phyloP scores from a whole-genome alignment of 176 grass and related monocot genomes.

The Phragmites australis region DNA sequence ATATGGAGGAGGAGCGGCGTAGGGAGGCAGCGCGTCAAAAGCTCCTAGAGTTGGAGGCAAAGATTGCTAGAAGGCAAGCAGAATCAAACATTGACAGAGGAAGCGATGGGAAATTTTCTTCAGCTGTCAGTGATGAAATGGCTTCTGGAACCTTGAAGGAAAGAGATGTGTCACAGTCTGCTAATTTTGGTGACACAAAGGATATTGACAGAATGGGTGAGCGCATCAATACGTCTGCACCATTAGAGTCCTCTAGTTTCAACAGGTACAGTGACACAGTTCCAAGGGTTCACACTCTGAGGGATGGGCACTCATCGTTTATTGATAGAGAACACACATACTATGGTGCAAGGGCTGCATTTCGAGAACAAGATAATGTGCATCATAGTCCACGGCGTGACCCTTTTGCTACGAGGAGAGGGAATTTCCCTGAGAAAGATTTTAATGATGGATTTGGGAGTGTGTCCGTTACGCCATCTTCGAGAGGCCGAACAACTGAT shows the following conservation, averaged over 20 bases:
- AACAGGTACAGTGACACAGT: slow-evolving; percentile 59
- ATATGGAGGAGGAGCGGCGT: slow-evolving; percentile 82
- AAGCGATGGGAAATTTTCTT: slow-evolving; percentile 42
- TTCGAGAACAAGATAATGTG: slow-evolving; percentile 59
- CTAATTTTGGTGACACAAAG: slow-evolving; percentile 49
- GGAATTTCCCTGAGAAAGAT: slow-evolving; percentile 61
- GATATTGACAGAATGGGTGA: slow-evolving; percentile 61
- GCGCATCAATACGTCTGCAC: slow-evolving; percentile 51
- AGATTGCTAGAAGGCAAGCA: slow-evolving; percentile 68
- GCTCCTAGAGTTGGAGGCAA: slow-evolving; percentile 85
- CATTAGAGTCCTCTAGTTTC: slow-evolving; percentile 55
- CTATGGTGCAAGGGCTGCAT: slow-evolving; percentile 41
- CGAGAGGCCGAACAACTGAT: slow-evolving; percentile 43
- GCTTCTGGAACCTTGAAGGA: slow-evolving; percentile 40
- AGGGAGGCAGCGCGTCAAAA: slow-evolving; percentile 88
- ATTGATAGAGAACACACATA: slow-evolving; percentile 63
- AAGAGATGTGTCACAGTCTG: slow-evolving; percentile 37
- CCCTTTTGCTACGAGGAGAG: slow-evolving; percentile 52
- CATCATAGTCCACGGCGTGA: slow-evolving; percentile 50
- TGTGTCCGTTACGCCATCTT: slow-evolving; percentile 45
- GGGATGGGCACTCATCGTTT: slow-evolving; percentile 49
- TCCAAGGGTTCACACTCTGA: slow-evolving; percentile 52
- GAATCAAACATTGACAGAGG: slow-evolving; percentile 36
- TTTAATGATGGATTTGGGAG: slow-evolving; percentile 49
- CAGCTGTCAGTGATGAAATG: slow-evolving; percentile 49